Evolutionary conservation across 495 filamentous ascomycete genomes (phyloP).

Genomic region (Evansstolkia leycettana): DNA sequence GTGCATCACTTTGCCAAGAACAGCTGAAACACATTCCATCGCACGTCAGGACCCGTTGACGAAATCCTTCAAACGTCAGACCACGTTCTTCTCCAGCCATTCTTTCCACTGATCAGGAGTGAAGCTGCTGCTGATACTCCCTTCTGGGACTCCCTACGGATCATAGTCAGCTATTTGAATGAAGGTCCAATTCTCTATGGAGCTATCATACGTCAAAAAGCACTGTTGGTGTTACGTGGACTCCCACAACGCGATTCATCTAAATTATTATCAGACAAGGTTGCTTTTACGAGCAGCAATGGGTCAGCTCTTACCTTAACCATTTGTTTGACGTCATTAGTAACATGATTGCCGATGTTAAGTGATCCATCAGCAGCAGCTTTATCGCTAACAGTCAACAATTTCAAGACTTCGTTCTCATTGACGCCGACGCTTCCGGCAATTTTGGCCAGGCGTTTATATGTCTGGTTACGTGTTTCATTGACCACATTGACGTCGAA

Average conservation of each 20-base stretch:
- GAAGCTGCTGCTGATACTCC: slow-evolving; percentile 66
- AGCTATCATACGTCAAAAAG: slow-evolving; percentile 53
- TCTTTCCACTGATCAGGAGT: slow-evolving; percentile 68
- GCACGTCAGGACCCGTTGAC: no score
- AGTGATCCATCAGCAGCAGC: slow-evolving; percentile 46
- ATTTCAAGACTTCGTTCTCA: slow-evolving; percentile 46
- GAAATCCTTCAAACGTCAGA: slow-evolving; percentile 32
- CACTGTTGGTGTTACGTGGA: slow-evolving; percentile 85
- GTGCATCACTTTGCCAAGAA: no score
- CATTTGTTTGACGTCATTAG: slow-evolving; percentile 73
- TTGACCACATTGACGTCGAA: slow-evolving; percentile 76
- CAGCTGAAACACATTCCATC: no score
- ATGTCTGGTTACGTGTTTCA: slow-evolving; percentile 77
- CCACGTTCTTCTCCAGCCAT: slow-evolving; percentile 70
- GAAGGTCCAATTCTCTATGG: neutral
- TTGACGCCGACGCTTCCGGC: slow-evolving; percentile 55
- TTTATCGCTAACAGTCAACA: slow-evolving; percentile 53
- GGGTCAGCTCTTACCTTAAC: slow-evolving; percentile 47
- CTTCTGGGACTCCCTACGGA: slow-evolving; percentile 58
- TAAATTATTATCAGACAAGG: slow-evolving; percentile 26
- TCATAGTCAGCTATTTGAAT: slow-evolving; percentile 12
- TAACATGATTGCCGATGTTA: slow-evolving; percentile 67
- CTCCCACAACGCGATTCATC: slow-evolving; percentile 56
- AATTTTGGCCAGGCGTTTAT: slow-evolving; percentile 59
- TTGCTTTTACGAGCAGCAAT: slow-evolving; percentile 39